Evolutionary conservation across 1,284 basidiomycete genomes (phyloP).

Genomic region (Puccinia triticina): DNA sequence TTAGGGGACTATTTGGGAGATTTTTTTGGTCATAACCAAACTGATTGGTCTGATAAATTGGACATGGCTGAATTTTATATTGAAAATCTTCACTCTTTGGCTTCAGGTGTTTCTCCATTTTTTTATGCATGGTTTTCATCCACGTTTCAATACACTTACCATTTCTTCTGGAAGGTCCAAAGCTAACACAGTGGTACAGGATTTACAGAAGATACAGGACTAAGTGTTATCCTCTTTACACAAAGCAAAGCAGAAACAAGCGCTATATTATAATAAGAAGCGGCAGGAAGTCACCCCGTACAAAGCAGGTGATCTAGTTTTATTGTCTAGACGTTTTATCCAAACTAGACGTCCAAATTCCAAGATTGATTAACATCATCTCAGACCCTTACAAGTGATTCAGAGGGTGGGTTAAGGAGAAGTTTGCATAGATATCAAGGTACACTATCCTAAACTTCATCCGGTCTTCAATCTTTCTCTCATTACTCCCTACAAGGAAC

Average conservation of each 20-base stretch:
- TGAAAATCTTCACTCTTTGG: not conserved
- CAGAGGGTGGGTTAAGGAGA: constrained; percentile 7
- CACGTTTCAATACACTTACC: too few species aligned
- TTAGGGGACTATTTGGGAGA: too few species aligned
- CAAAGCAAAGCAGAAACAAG: not conserved
- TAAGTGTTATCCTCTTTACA: not conserved
- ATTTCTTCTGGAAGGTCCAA: not conserved
- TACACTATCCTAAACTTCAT: constrained; percentile 6
- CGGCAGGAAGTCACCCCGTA: not conserved
- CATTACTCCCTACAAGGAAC: too few species aligned
- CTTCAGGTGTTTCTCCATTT: not conserved
- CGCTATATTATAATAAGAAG: too few species aligned
- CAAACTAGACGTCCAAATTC: not conserved
- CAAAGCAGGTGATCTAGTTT: not conserved
- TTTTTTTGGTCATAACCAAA: too few species aligned
- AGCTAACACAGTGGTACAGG: not conserved
- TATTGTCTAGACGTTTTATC: not conserved
- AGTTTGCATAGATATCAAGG: not conserved
- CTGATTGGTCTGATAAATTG: too few species aligned
- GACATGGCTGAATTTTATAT: too few species aligned
- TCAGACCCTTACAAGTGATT: constrained; percentile 12
- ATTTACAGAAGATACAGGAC: not conserved
- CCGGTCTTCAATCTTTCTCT: too few species aligned
- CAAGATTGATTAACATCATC: constrained; percentile 8
- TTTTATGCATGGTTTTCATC: constrained; percentile 16